Evolutionary conservation across 2,329 filamentous ascomycete species (phyloP).

Genomic region (Trichocomaceae sp.): DNA sequence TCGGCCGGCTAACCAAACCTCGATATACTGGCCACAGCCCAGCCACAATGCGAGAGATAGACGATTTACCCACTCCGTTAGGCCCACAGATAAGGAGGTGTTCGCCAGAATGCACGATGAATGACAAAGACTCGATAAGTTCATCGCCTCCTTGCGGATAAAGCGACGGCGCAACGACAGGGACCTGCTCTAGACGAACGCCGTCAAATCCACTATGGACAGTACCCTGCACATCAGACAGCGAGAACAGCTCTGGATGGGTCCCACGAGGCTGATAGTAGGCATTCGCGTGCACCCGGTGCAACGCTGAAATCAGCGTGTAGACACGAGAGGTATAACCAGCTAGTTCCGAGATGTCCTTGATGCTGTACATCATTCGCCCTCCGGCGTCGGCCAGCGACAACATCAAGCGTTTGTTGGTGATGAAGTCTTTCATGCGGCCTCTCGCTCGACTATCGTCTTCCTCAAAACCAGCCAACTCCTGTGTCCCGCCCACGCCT

Average conservation of each 20-base stretch:
- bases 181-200: constrained; percentile 85
- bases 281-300: constrained; percentile 83
- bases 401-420: constrained; percentile 96
- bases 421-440: constrained; percentile 98
- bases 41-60: constrained; percentile 78
- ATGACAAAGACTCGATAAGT: constrained; percentile 77
- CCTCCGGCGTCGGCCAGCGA: constrained; percentile 93
- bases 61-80: constrained; percentile 89
- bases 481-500: constrained; percentile 66
- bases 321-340: constrained; percentile 96
- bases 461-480: constrained; percentile 47
- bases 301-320: constrained; percentile 87
- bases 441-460: constrained; percentile 57
- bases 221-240: constrained; percentile 88
- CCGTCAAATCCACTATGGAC: constrained; percentile 93
- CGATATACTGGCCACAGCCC: constrained; percentile 96
- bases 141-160: constrained; percentile 90
- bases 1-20: constrained; percentile 81
- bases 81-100: constrained; percentile 91
- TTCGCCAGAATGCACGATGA: constrained; percentile 84
- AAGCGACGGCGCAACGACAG: constrained; percentile 78
- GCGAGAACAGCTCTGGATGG: constrained; percentile 74
- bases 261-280: constrained; percentile 65
- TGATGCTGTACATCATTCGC: constrained; percentile 99
- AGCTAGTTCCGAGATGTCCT: constrained; percentile 90